These are phyloP conservation scores for Funneliformis mosseae DNA, from an alignment of 192 early-diverging fungal genomes.

Conservation along the genomic window DNA sequence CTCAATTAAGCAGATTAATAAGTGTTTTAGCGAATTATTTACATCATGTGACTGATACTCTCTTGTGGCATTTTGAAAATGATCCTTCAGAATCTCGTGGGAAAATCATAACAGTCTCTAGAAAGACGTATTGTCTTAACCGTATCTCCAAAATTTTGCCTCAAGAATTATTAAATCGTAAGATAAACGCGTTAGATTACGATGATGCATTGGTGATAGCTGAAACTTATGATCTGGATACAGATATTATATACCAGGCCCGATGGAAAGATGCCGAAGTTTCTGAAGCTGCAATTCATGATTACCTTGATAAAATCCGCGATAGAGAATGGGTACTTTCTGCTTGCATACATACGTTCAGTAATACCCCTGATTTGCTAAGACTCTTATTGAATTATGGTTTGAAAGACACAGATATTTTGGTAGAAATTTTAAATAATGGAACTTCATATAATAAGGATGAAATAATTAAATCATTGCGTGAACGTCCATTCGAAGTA, in stretches of 20 bases:
- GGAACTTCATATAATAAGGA: constrained; percentile 29
- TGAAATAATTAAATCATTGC: constrained; percentile 37
- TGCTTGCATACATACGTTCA: constrained; percentile 48
- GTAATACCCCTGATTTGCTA: constrained; percentile 38
- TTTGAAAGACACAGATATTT: constrained; percentile 48
- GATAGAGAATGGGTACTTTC: constrained; percentile 64
- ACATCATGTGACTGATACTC: constrained; percentile 34
- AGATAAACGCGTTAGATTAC: constrained; percentile 56
- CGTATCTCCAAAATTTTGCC: constrained; percentile 48
- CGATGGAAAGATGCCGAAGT: constrained; percentile 54
- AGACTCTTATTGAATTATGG: constrained; percentile 56
- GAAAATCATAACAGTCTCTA: constrained; percentile 42
- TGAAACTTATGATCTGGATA: constrained; percentile 49
- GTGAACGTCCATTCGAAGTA: constrained; percentile 24
- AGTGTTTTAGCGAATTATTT: constrained; percentile 14
- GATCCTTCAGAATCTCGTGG: constrained; percentile 38
- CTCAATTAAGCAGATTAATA: constrained; percentile 2
- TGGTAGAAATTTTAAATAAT: constrained; percentile 45
- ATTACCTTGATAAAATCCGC: constrained; percentile 50
- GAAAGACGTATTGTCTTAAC: constrained; percentile 38
- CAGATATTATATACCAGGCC: constrained; percentile 65
- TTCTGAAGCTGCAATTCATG: constrained; percentile 41
- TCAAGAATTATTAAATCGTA: constrained; percentile 54
- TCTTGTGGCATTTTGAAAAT: constrained; percentile 36
- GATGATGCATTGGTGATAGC: constrained; percentile 61